Conservation (phyloP, 148 eudicot genomes). For the Rhododendron ovatum region DNA sequence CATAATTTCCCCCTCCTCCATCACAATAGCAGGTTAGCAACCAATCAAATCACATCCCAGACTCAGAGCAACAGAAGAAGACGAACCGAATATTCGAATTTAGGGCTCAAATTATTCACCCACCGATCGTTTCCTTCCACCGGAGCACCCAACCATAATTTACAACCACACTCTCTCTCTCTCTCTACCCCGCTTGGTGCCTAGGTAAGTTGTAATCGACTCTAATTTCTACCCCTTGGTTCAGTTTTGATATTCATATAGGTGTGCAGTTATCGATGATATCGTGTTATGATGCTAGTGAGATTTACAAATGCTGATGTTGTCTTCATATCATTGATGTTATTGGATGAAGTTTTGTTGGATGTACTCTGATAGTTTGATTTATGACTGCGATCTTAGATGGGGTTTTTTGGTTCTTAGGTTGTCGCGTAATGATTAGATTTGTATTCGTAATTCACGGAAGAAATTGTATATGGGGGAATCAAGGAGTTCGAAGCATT, state of each 20-base stretch:
- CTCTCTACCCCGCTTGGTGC: neutral
- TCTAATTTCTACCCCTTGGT: neutral
- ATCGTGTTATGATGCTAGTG: neutral
- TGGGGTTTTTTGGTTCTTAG: neutral
- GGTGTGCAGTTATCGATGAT: too few species aligned
- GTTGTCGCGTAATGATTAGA: neutral
- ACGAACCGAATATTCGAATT: constrained; percentile 1
- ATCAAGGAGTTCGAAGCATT: neutral
- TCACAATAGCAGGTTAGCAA: neutral
- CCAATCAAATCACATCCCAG: neutral
- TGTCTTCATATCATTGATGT: neutral
- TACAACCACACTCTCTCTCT: neutral
- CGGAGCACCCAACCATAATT: neutral
- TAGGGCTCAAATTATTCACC: constrained; percentile 1
- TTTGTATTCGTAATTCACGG: neutral
- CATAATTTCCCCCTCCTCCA: neutral
- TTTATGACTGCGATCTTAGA: neutral
- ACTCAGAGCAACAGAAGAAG: neutral
- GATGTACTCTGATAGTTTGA: neutral
- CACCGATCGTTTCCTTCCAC: neutral
- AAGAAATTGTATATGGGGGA: neutral
- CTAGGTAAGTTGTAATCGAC: neutral
- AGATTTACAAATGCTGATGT: neutral
- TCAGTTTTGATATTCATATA: neutral
- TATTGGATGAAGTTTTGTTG: neutral